These are phyloP conservation scores for Persicaria tinctoria DNA, from an alignment of 148 eudicot species.

Conservation along the genomic window DNA sequence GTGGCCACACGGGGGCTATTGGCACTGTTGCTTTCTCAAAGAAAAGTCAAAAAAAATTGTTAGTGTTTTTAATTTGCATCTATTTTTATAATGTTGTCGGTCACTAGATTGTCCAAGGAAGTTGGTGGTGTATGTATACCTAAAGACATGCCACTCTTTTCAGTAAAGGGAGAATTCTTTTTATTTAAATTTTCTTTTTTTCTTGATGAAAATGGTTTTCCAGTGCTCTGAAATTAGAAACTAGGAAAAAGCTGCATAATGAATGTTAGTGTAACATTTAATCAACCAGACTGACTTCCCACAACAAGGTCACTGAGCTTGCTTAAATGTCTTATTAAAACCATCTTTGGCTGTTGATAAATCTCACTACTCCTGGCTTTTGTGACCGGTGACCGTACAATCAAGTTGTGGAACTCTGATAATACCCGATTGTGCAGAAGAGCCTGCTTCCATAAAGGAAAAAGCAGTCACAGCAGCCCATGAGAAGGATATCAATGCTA, in stretches of 20 bases:
- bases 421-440: slow-evolving; percentile 36
- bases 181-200: too few relatives aligned
- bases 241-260: neutral
- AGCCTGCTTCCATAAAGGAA: slow-evolving; percentile 50
- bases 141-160: too few relatives aligned
- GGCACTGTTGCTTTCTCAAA: slow-evolving; percentile 91
- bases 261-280: slow-evolving; percentile 5
- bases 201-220: too few relatives aligned
- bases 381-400: slow-evolving; percentile 58
- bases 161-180: too few relatives aligned
- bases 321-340: neutral
- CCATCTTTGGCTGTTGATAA: neutral
- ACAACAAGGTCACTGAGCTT: neutral
- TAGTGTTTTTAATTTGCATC: slow-evolving; percentile 10
- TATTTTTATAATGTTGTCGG: neutral
- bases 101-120: too few relatives aligned
- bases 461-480: slow-evolving; percentile 91
- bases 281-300: neutral
- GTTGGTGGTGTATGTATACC: too few relatives aligned
- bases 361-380: neutral
- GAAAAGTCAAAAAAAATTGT: slow-evolving; percentile 35
- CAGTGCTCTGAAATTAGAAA: too few relatives aligned
- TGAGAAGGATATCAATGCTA: slow-evolving; percentile 83
- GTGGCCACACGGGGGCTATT: slow-evolving; percentile 86
- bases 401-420: slow-evolving; percentile 88